Evolutionary conservation across 2,329 filamentous ascomycete genomes (phyloP), one percentile per base, ranked within the genome.

Genomic region (Cryphonectria carpinicola): DNA sequence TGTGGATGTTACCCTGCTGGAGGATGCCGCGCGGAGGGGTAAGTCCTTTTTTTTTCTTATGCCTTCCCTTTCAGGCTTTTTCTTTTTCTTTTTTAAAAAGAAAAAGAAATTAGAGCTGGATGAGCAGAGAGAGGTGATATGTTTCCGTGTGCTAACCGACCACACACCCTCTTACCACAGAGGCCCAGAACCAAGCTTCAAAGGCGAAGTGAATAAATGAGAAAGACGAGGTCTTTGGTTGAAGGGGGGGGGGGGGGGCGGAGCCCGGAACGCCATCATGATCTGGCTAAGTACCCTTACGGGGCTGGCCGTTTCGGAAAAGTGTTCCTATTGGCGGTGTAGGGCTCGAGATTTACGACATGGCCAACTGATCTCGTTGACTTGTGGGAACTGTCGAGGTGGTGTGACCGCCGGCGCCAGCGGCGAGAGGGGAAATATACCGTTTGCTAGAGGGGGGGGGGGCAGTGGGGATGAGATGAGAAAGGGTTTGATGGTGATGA

Each of bases 1-100:
- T 60, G 94, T 98, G 54, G 95, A 98, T 79, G 92, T 94, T 37
- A 92, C 93, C 46, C 82, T 98, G 73, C 82, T 98, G 73, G 95
- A 98, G 84, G 95, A 98, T 84, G 95, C 95, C 28, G 97, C 93
- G 72, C 89, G 93, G 81, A 90, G 93, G 90, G 93, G 93, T 93
- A 83, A 77, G 82, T 75, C 22, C 49, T 22, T 28, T 14, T 46
- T 11, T 35, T n/a, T 35, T 25, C 7, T 19, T 35, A 28, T 28
- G 28, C 28, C 28, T 49, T 49, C 65, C 58, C 11, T 22, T 25
- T 63, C n/a, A 28, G 49, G 7, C 28, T 25, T 64, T 28, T 17
- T n/a, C 65, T 58, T 65, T 64, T 70, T 68, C 28, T 28, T 58
- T 28, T 5, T 19, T 37, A 4, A 37, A 58, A 58, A 49, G 19